Base-by-base conservation (phyloP, 495 filamentous ascomycete species). In the Schizothecium vesticola region DNA sequence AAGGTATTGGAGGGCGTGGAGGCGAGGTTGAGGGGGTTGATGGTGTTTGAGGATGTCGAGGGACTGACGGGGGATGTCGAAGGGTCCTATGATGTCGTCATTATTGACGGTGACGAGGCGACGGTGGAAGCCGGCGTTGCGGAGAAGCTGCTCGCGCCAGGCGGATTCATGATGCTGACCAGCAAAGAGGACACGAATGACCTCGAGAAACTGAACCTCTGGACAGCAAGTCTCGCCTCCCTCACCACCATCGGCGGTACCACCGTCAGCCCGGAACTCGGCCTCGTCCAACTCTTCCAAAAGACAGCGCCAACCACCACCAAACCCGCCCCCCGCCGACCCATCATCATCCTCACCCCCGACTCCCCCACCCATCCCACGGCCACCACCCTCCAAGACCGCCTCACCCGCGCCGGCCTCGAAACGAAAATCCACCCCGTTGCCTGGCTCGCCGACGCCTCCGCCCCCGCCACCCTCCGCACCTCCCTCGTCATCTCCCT, bases 401-500 rank as follows among this genome's bases (percentile, higher is more conserved):
- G 6, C 9, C 61, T 63, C 8, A 43, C 51, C 8, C 13, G 28
- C 8, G 36, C 43, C n/a, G 66, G 66, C 8, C n/a, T 68, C 19
- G 12, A 24, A 10, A 22, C 51, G 29, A 33, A 21, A 13, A 43
- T 29, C 25, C 12, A 58, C 11, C 25, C 59, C 23, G 16, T 63
- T 10, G 11, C 23, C 2, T 62, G 60, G 59, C 51, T 63, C 2
- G 12, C 66, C 23, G 6, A 6, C 43, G 28, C 29, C 10, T 3
- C 64, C 5, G 26, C 59, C 10, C 43, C 19, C 3, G 51, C 43
- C 19, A 11, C 43, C 43, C 43, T 62, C 23, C 29, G 21, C 33
- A 10, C 28, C 57, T 21, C 19, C 56, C 7, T 59, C n/a, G 58
- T 71, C 55, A 73, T 78, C 22, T 77, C 73, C 28, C 66, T 78